Evolutionary conservation across 768 basidiomycete species (phyloP).

Genomic region (Leccinum subgranulosum): DNA sequence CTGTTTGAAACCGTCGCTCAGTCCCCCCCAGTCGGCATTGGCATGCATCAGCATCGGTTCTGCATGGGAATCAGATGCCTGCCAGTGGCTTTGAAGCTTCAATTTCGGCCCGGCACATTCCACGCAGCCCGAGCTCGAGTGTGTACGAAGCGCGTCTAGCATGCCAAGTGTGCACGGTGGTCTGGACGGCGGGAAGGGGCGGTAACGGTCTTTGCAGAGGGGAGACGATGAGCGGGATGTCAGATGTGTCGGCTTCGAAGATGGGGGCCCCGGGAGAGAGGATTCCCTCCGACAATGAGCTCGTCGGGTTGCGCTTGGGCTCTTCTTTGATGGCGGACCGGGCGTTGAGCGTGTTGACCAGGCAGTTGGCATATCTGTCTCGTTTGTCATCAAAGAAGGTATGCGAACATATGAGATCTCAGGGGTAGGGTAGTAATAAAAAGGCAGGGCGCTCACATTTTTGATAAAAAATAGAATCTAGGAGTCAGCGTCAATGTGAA

Average conservation of each 20-base stretch:
- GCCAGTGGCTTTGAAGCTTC: no score
- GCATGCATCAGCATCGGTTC: no score
- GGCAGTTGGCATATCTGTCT: slow-evolving; percentile 3
- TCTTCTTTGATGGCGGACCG: not conserved
- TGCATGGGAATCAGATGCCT: no score
- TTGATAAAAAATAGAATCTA: slow-evolving; percentile 8
- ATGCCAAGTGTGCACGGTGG: not conserved
- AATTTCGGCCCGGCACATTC: not conserved
- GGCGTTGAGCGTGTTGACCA: slow-evolving; percentile 2
- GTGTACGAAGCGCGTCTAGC: not conserved
- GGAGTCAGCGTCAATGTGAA: not conserved
- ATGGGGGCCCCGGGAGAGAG: not conserved
- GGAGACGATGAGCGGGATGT: not conserved
- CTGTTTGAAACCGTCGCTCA: not conserved
- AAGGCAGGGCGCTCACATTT: not conserved
- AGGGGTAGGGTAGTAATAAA: no score
- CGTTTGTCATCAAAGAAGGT: not conserved
- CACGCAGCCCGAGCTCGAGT: not conserved
- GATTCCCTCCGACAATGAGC: not conserved
- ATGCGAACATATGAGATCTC: not conserved
- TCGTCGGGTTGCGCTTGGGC: not conserved
- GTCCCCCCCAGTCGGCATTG: not conserved
- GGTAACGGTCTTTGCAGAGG: not conserved
- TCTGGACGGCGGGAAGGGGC: not conserved
- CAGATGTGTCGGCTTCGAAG: not conserved